Conservation (phyloP, 495 filamentous ascomycete species). For the Amniculicola lignicola region DNA sequence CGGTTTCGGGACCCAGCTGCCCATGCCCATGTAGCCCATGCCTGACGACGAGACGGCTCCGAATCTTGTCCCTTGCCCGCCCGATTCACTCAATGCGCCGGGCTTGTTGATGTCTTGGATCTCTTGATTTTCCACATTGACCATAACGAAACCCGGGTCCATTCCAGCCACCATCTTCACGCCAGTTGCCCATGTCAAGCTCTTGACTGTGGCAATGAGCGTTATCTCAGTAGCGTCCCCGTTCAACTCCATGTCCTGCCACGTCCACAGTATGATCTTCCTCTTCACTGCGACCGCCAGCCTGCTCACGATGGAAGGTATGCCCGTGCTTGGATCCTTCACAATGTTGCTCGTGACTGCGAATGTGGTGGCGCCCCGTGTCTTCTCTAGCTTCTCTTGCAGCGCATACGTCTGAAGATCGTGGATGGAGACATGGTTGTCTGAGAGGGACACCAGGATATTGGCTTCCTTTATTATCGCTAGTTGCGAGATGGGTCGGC, state of each 20-base stretch:
- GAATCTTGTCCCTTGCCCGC: slow-evolving; percentile 61
- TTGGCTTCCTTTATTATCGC: slow-evolving; percentile 93
- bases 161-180: slow-evolving; percentile 82
- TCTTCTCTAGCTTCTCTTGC: slow-evolving; percentile 73
- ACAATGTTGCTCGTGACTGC: slow-evolving; percentile 93
- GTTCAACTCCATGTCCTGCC: slow-evolving; percentile 88
- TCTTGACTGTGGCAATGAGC: slow-evolving; percentile 74
- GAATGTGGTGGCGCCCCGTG: slow-evolving; percentile 83
- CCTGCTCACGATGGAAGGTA: slow-evolving; percentile 84
- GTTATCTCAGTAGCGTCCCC: slow-evolving; percentile 70
- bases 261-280: slow-evolving; percentile 84
- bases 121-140: slow-evolving; percentile 71
- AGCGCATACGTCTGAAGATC: slow-evolving; percentile 81
- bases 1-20: slow-evolving; percentile 84
- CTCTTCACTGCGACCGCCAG: slow-evolving; percentile 90
- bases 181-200: slow-evolving; percentile 83
- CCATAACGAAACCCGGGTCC: slow-evolving; percentile 81
- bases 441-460: slow-evolving; percentile 83
- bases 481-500: slow-evolving; percentile 83
- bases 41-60: slow-evolving; percentile 66
- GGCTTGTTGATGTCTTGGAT: slow-evolving; percentile 76
- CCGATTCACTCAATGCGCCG: slow-evolving; percentile 66
- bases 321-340: slow-evolving; percentile 78
- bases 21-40: slow-evolving; percentile 95
- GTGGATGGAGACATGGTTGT: slow-evolving; percentile 80